These are phyloP conservation scores for Camellia oleifera DNA, from an alignment of 179 eudicot species.

Conservation along the genomic window DNA sequence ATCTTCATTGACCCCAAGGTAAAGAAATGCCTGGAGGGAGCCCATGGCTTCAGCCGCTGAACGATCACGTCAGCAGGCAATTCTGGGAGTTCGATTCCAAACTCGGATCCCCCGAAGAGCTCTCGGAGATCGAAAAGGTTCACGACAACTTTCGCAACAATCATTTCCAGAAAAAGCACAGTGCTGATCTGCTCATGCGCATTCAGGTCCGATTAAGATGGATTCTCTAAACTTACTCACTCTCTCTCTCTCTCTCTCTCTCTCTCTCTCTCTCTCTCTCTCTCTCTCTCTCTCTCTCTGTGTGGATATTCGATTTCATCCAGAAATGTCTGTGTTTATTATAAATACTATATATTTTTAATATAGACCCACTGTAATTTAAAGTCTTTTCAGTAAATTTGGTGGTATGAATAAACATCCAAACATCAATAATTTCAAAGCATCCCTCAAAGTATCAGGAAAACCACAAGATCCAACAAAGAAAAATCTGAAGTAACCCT, in stretches of 20 bases:
- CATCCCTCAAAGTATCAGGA: too few species aligned
- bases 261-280: too few species aligned
- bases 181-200: slow-evolving; percentile 52
- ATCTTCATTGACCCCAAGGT: too few species aligned
- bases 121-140: slow-evolving; percentile 37
- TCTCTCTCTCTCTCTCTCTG: too few species aligned
- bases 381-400: not conserved
- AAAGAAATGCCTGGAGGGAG: slow-evolving; percentile 17
- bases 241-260: not conserved
- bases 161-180: slow-evolving; percentile 43
- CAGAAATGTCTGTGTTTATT: not conserved
- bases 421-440: too few species aligned
- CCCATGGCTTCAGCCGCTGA: slow-evolving; percentile 70
- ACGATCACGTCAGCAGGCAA: slow-evolving; percentile 82
- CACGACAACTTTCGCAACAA: slow-evolving; percentile 30
- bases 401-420: too few species aligned
- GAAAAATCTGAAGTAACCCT: too few species aligned
- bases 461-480: too few species aligned
- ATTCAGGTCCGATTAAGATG: slow-evolving; percentile 29
- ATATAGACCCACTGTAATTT: not conserved
- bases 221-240: not conserved
- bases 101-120: slow-evolving; percentile 44
- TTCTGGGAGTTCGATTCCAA: slow-evolving; percentile 73
- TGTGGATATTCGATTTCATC: not conserved
- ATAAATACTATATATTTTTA: too few species aligned